These are phyloP conservation scores for Aspergillus luchuensis DNA, from an alignment of 2,329 filamentous ascomycete species.

Conservation along the genomic window DNA sequence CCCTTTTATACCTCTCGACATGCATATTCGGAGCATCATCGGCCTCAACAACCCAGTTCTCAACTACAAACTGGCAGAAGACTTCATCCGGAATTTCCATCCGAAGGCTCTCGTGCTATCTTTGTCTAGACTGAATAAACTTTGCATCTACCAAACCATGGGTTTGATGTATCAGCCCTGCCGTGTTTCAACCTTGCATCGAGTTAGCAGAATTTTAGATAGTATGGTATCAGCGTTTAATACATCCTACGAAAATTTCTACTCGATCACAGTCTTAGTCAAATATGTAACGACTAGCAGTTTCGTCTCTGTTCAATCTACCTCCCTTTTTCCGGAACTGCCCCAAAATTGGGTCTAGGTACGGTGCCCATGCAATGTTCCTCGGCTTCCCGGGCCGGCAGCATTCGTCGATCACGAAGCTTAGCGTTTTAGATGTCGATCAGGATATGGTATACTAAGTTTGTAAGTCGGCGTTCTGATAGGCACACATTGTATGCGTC, in stretches of 20 bases:
- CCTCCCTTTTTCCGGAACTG: not conserved
- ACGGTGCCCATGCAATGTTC: not conserved
- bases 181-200: not conserved
- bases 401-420: not conserved
- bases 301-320: not conserved
- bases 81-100: not conserved
- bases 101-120: too few species aligned
- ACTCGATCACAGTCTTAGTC: too few species aligned
- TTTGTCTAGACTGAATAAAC: not conserved
- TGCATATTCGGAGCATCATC: not conserved
- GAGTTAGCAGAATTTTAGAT: not conserved
- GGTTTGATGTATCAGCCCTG: not conserved
- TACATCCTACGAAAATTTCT: not conserved
- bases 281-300: not conserved
- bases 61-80: not conserved
- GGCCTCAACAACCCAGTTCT: not conserved
- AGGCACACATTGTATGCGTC: too few species aligned
- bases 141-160: not conserved
- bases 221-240: not conserved
- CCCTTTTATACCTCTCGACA: not conserved
- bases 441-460: not conserved
- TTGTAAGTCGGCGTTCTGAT: too few species aligned
- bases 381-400: not conserved
- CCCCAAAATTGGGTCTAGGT: not conserved
- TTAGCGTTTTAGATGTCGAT: not conserved